Conservation (phyloP, 2,329 filamentous ascomycete species). For the Trichophyton simii region DNA sequence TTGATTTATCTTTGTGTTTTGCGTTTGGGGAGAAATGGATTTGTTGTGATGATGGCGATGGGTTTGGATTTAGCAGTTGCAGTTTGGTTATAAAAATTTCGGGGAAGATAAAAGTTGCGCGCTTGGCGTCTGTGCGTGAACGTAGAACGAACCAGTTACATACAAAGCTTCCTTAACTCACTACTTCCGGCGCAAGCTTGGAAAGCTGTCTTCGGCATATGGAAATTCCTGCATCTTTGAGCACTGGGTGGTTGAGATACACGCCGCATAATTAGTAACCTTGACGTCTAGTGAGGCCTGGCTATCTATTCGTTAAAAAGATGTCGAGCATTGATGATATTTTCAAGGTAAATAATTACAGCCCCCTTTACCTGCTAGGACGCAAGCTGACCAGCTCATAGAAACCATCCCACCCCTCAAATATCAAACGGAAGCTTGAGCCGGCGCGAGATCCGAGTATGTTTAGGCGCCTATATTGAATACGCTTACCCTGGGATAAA, state of each 20-base stretch:
- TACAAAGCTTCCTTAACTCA: slow-evolving; percentile 6
- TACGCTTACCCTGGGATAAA: background rate
- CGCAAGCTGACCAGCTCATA: slow-evolving; percentile 20
- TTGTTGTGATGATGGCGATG: background rate
- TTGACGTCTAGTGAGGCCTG: background rate
- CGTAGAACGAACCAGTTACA: slow-evolving; percentile 10
- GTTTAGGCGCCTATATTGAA: slow-evolving; percentile 8
- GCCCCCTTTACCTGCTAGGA: background rate
- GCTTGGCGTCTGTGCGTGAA: slow-evolving; percentile 20
- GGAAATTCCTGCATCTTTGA: background rate
- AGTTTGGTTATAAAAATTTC: slow-evolving; percentile 7
- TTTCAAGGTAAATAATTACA: slow-evolving; percentile 38
- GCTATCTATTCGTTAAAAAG: slow-evolving; percentile 8
- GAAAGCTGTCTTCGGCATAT: background rate
- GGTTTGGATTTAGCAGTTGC: background rate
- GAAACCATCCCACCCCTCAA: slow-evolving; percentile 37
- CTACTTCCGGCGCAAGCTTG: background rate
- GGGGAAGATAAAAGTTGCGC: slow-evolving; percentile 20
- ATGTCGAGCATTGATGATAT: slow-evolving; percentile 53
- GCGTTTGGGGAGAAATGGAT: background rate
- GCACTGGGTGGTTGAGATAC: background rate
- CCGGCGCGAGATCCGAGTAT: slow-evolving; percentile 40
- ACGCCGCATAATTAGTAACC: background rate
- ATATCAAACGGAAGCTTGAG: slow-evolving; percentile 48
- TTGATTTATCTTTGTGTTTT: background rate